A percentile compares a stretch with the other conserved stretches of the same genome.
These are phyloP conservation scores for Symmetrospora coprosmae DNA, from an alignment of 768 basidiomycete species.

Conservation along the genomic window DNA sequence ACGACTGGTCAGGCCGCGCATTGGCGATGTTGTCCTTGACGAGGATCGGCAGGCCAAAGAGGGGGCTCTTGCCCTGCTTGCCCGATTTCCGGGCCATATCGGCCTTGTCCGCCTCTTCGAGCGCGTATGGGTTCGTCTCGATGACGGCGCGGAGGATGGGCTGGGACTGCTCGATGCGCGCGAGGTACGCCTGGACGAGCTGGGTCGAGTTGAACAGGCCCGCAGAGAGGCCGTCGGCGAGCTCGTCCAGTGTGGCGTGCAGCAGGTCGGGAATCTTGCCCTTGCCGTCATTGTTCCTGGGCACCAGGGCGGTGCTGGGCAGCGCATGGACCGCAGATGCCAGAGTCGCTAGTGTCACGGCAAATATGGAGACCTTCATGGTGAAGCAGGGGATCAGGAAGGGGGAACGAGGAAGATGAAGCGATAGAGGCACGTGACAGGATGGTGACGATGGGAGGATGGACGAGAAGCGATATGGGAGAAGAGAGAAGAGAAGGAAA, in stretches of 20 bases:
- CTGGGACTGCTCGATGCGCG: not conserved
- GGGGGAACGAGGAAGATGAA: too few species aligned
- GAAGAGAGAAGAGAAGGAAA: too few species aligned
- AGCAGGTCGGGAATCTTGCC: constrained; percentile 42
- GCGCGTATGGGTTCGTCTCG: constrained; percentile 18
- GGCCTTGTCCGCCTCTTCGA: not conserved
- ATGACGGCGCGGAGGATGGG: constrained; percentile 30
- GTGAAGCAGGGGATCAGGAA: too few species aligned
- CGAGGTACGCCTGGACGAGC: constrained; percentile 32
- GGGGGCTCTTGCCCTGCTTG: not conserved
- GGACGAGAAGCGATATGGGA: too few species aligned
- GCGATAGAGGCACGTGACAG: too few species aligned
- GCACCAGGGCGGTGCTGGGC: too few species aligned
- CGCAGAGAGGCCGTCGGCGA: constrained; percentile 39
- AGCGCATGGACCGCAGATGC: too few species aligned
- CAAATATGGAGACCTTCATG: too few species aligned
- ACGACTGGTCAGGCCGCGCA: not conserved
- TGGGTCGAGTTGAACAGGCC: constrained; percentile 41
- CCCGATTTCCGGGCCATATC: constrained; percentile 1
- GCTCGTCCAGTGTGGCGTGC: constrained; percentile 40
- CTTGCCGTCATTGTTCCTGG: too few species aligned
- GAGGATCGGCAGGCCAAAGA: constrained; percentile 11
- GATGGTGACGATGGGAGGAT: too few species aligned
- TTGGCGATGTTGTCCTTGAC: constrained; percentile 5
- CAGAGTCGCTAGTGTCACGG: too few species aligned